phyloP scores from a whole-genome alignment of 371 early-diverging fungal species.

The Amoeboradix gromovi region DNA sequence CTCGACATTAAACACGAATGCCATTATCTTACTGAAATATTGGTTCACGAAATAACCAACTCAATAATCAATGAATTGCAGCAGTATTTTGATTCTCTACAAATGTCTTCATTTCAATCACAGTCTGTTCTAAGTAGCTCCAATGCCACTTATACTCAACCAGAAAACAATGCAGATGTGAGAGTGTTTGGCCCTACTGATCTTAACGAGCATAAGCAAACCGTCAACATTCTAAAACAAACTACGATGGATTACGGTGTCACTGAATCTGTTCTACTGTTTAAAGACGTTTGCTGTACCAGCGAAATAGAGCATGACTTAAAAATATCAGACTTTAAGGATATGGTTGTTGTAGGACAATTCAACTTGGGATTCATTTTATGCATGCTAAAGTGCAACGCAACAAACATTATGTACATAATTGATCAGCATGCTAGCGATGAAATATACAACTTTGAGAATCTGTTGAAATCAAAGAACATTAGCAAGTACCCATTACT shows the following conservation, averaged over 20 bases:
- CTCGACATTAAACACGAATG: not conserved
- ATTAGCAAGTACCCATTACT: conserved; percentile 5
- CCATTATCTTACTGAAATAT: not conserved
- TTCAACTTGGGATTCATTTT: conserved; percentile 17
- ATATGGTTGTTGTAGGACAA: conserved; percentile 13
- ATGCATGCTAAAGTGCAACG: conserved; percentile 5
- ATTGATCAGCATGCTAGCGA: conserved; percentile 19
- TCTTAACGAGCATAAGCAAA: not conserved
- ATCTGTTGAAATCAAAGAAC: conserved; percentile 6
- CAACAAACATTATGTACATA: conserved; percentile 6
- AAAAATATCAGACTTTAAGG: conserved; percentile 1
- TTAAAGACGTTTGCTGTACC: not conserved
- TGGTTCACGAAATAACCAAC: not conserved
- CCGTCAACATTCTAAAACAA: not conserved
- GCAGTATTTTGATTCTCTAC: not conserved
- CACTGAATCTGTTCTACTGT: not conserved
- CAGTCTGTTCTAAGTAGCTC: not conserved
- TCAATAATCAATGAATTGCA: not conserved
- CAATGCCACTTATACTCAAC: not conserved
- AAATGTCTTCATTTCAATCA: not conserved
- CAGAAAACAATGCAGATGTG: not conserved
- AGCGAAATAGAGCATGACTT: conserved; percentile 3
- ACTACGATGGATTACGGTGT: not conserved
- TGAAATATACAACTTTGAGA: conserved; percentile 16
- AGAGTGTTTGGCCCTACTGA: not conserved